Percentiles rank a stretch among this genome's conserved stretches.
Conservation (phyloP, 2,329 filamentous ascomycete species). For the Zasmidium angulare region DNA sequence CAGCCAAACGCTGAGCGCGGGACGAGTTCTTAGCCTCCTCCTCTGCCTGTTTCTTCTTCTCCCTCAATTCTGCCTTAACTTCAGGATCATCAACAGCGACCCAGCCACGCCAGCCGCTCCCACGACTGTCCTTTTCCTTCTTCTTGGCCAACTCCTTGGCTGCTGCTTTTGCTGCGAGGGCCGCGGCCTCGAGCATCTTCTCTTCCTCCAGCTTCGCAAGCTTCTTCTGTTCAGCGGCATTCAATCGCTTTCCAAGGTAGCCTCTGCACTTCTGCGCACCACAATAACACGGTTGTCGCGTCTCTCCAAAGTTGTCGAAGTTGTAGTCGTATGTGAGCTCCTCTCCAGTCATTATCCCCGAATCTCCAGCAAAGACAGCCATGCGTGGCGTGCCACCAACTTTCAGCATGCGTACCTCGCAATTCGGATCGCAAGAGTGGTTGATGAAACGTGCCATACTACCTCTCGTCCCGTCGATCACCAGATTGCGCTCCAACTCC, state of each 20-base stretch:
- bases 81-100: constrained; percentile 31
- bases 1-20: constrained; percentile 30
- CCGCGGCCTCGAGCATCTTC: constrained; percentile 25
- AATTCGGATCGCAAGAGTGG: constrained; percentile 95
- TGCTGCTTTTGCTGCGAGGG: constrained; percentile 28
- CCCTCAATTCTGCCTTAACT: constrained; percentile 27
- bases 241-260: constrained; percentile 46
- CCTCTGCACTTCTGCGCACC: constrained; percentile 62
- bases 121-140: constrained; percentile 26
- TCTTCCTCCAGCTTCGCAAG: constrained; percentile 28
- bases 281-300: constrained; percentile 59
- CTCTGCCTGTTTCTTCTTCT: constrained; percentile 29
- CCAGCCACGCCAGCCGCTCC: constrained; percentile 33
- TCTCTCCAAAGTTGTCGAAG: constrained; percentile 53
- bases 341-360: constrained; percentile 88
- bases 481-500: constrained; percentile 98
- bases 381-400: constrained; percentile 91
- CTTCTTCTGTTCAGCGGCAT: constrained; percentile 32
- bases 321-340: constrained; percentile 94
- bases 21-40: constrained; percentile 30
- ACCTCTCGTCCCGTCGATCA: constrained; percentile 93
- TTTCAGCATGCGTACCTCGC: constrained; percentile 80
- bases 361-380: constrained; percentile 90
- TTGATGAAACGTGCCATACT: constrained; percentile 98
- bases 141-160: constrained; percentile 33